Conservation (phyloP, 306 rosid species). For the Dryas octopetala region DNA sequence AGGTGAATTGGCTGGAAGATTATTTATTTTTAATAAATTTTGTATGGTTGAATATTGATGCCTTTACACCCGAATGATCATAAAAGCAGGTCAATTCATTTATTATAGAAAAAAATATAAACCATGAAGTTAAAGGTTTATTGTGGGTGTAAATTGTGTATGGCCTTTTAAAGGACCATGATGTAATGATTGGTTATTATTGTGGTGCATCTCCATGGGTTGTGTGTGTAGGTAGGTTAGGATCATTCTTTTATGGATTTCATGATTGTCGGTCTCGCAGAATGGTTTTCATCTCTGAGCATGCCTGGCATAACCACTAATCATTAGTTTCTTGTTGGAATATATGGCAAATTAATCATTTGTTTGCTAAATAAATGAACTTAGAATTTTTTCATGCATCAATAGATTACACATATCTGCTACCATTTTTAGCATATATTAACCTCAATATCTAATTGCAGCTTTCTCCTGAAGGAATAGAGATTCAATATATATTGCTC, state of each 20-base stretch:
- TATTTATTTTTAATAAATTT: neutral
- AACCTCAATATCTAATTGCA: constrained; percentile 43
- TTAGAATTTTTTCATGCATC: neutral
- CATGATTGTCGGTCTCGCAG: neutral
- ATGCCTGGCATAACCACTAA: neutral
- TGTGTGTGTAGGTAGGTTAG: neutral
- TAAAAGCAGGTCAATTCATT: neutral
- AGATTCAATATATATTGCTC: constrained; percentile 68
- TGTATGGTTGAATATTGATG: neutral
- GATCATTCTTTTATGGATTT: neutral
- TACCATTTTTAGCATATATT: constrained; percentile 11
- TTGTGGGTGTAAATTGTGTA: neutral
- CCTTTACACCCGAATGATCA: neutral
- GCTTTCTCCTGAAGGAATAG: constrained; percentile 54
- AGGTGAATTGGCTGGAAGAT: neutral
- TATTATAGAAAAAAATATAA: neutral
- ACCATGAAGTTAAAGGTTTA: neutral
- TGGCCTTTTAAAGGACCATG: neutral
- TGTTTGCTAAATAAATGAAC: neutral
- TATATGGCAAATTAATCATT: neutral
- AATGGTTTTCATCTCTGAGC: neutral
- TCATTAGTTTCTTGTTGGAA: neutral
- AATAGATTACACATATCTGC: neutral
- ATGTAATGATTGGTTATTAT: neutral
- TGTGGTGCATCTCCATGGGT: constrained; percentile 8